Evolutionary conservation across 1,139 yeast species (phyloP).

Genomic region (Yamadazyma spencermartinsiae): DNA sequence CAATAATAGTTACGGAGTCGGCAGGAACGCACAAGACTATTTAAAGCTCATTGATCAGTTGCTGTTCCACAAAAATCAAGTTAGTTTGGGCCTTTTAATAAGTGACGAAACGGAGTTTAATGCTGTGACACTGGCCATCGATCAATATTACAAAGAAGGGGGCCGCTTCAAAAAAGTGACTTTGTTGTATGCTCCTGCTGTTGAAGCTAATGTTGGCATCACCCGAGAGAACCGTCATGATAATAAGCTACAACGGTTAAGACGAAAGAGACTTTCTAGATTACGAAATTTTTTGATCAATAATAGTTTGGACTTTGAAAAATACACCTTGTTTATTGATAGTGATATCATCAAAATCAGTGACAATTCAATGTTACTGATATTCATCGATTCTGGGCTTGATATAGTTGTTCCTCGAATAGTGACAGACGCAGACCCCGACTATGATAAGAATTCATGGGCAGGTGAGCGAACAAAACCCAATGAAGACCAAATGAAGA

Average conservation of each 20-base stretch:
- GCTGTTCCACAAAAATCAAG: constrained; percentile 16
- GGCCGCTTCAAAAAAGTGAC: constrained; percentile 22
- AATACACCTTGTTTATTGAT: constrained; percentile 45
- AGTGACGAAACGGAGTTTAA: constrained; percentile 27
- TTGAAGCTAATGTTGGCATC: constrained; percentile 25
- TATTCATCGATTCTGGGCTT: constrained; percentile 30
- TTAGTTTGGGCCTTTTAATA: constrained; percentile 32
- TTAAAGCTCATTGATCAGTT: constrained; percentile 23
- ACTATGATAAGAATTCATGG: constrained; percentile 51
- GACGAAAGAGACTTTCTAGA: constrained; percentile 37
- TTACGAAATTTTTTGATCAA: constrained; percentile 37
- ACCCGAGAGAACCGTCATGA: constrained; percentile 29
- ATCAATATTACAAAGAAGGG: constrained; percentile 12
- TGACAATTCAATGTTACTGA: constrained; percentile 25
- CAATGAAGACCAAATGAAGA: constrained; percentile 27
- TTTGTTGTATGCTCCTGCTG: constrained; percentile 32
- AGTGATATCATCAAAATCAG: constrained; percentile 39
- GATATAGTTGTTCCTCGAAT: constrained; percentile 48
- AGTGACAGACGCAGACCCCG: constrained; percentile 22
- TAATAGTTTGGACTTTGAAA: constrained; percentile 28
- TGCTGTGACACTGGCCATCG: constrained; percentile 19
- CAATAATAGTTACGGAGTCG: constrained; percentile 29
- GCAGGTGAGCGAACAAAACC: constrained; percentile 44
- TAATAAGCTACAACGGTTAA: constrained; percentile 30
- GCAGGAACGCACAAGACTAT: constrained; percentile 24